A percentile compares a stretch with the other conserved stretches of the same genome.
Conservation (phyloP, 257 asterid genomes). For the Ballota nigra region DNA sequence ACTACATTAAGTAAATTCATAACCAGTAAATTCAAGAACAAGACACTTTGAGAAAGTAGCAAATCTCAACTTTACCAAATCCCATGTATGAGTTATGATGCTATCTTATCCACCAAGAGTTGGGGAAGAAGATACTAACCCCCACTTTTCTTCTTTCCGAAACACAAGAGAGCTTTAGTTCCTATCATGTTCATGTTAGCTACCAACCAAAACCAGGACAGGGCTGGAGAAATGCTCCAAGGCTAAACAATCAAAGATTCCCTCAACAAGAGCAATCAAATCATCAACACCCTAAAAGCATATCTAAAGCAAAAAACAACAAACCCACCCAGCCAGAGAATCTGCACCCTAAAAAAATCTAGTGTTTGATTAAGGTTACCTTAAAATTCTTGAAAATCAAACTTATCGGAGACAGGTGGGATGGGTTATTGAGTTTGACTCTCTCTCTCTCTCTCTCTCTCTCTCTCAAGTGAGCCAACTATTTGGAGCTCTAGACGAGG, state of each 20-base stretch:
- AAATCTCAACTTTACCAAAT: conserved; percentile 12
- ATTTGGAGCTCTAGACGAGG: conserved; percentile 34
- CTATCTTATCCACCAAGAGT: conserved; percentile 55
- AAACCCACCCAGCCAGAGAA: conserved; percentile 22
- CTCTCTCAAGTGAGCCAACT: conserved; percentile 31
- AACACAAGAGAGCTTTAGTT: conserved; percentile 33
- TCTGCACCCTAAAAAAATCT: conserved; percentile 27
- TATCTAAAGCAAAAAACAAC: conserved; percentile 6
- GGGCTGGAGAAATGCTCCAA: conserved; percentile 41
- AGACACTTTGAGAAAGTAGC: not conserved
- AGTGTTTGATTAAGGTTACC: conserved; percentile 24
- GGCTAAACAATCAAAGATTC: conserved; percentile 46
- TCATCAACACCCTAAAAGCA: conserved; percentile 30
- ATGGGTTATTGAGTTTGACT: conserved; percentile 46
- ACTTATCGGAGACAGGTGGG: conserved; percentile 32
- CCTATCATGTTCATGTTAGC: conserved; percentile 34
- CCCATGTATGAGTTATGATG: conserved; percentile 16
- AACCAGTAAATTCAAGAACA: conserved; percentile 32
- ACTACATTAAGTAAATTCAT: conserved; percentile 80
- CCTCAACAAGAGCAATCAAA: conserved; percentile 31
- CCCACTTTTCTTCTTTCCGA: conserved; percentile 1
- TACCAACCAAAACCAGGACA: conserved; percentile 45
- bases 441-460: too few species aligned
- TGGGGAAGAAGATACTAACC: conserved; percentile 30
- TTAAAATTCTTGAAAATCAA: conserved; percentile 30